Conservation (phyloP, 2,329 filamentous ascomycete genomes). For the Sporothrix variecibatus region DNA sequence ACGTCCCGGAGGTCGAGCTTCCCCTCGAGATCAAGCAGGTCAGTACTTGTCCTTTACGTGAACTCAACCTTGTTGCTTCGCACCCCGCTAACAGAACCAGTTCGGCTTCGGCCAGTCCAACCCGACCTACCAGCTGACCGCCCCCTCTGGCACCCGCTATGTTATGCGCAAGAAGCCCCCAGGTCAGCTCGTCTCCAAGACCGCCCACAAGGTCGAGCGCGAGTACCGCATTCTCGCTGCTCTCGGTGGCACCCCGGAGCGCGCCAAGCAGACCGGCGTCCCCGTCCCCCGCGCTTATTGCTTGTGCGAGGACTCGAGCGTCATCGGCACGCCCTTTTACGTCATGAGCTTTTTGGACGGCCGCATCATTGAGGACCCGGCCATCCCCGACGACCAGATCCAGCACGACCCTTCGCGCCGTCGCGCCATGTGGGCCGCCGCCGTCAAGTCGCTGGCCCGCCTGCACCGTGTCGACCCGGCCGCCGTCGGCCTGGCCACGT, state of each 20-base stretch:
- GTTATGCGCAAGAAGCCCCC: slow-evolving; percentile 98
- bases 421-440: slow-evolving; percentile 80
- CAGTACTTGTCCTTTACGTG: slow-evolving; percentile 33
- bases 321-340: slow-evolving; percentile 93
- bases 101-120: slow-evolving; percentile 98
- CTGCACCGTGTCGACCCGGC: slow-evolving; percentile 75
- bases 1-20: slow-evolving; percentile 81
- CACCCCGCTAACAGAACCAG: slow-evolving; percentile 47
- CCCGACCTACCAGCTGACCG: slow-evolving; percentile 90
- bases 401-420: slow-evolving; percentile 46
- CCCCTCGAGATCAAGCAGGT: slow-evolving; percentile 91
- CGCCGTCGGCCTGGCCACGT: slow-evolving; percentile 67
- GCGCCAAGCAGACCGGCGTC: slow-evolving; percentile 62
- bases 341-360: slow-evolving; percentile 96
- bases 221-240: slow-evolving; percentile 91
- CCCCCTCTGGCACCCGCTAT: slow-evolving; percentile 67
- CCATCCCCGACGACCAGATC: slow-evolving; percentile 66
- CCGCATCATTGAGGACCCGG: slow-evolving; percentile 86
- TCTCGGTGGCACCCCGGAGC: slow-evolving; percentile 51
- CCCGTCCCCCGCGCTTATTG: slow-evolving; percentile 82
- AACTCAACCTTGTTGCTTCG: background rate
- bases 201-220: slow-evolving; percentile 93
- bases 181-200: slow-evolving; percentile 88
- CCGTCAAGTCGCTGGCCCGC: slow-evolving; percentile 78
- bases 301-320: slow-evolving; percentile 77